Conservation (phyloP, 1,139 yeast genomes). For the Yamadazyma diospyri region DNA sequence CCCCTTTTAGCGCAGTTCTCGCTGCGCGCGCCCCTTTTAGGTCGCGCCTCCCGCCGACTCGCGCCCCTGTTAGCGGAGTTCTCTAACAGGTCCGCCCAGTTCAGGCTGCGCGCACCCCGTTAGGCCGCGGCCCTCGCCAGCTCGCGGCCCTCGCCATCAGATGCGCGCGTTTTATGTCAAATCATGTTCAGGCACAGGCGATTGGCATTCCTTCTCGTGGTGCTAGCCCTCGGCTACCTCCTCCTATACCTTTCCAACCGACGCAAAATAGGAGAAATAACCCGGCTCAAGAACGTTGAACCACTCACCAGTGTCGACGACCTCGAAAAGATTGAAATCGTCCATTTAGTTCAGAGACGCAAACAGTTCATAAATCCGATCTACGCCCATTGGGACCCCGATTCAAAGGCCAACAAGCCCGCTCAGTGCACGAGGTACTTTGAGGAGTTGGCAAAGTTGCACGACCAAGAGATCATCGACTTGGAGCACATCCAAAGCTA, state of each 20-base stretch:
- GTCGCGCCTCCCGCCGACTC: too few relatives aligned
- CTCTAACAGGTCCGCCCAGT: too few relatives aligned
- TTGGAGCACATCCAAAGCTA: conserved; percentile 16
- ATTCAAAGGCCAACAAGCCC: neutral
- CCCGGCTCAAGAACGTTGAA: neutral
- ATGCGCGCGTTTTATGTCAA: neutral
- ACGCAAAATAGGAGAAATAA: neutral
- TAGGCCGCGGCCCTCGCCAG: too few relatives aligned
- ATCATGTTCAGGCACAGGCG: conserved; percentile 1
- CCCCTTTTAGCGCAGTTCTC: too few relatives aligned
- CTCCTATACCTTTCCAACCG: neutral
- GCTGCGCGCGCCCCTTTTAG: too few relatives aligned
- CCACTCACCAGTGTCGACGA: conserved; percentile 1
- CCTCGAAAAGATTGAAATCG: neutral
- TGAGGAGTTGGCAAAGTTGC: conserved; percentile 11
- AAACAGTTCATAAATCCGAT: conserved; percentile 14
- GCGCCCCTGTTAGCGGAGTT: too few relatives aligned
- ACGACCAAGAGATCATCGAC: conserved; percentile 16
- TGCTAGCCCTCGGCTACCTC: neutral
- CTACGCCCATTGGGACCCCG: conserved; percentile 12
- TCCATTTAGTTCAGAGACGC: conserved; percentile 7
- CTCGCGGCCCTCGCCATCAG: too few relatives aligned
- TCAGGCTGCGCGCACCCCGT: too few relatives aligned
- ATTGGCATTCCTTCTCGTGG: neutral
- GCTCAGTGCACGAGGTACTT: conserved; percentile 19